Evolutionary conservation across 345 rosid genomes (phyloP).

Genomic region (Eutrema heterophyllum): DNA sequence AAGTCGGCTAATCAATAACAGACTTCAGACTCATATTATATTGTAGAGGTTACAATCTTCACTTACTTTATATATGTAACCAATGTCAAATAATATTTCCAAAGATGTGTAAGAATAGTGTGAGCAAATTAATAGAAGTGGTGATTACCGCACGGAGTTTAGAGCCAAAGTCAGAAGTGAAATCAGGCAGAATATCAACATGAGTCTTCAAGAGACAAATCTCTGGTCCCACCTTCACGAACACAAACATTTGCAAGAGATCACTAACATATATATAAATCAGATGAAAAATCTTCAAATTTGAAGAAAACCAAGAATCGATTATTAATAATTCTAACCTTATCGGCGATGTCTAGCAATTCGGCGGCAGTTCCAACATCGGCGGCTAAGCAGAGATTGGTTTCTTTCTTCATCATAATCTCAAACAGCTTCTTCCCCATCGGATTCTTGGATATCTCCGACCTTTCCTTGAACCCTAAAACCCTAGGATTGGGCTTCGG

Average conservation of each 20-base stretch:
- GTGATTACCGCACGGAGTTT: slow-evolving; percentile 66
- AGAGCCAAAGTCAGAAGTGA: slow-evolving; percentile 84
- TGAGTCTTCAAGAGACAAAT: slow-evolving; percentile 94
- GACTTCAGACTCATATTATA: not conserved
- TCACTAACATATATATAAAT: not conserved
- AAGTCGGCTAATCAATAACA: not conserved
- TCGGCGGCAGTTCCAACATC: slow-evolving; percentile 91
- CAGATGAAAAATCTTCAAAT: not conserved
- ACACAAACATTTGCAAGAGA: not conserved
- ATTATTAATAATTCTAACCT: slow-evolving; percentile 34
- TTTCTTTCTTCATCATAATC: slow-evolving; percentile 80
- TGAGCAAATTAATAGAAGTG: not conserved
- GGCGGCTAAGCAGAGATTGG: slow-evolving; percentile 90
- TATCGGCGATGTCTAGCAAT: slow-evolving; percentile 82
- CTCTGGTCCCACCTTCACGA: slow-evolving; percentile 86
- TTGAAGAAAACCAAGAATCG: no score
- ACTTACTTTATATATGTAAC: not conserved
- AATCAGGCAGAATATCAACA: slow-evolving; percentile 94
- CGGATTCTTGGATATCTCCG: slow-evolving; percentile 60
- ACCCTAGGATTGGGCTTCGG: slow-evolving; percentile 35
- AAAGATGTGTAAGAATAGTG: not conserved
- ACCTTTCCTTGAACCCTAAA: slow-evolving; percentile 61
- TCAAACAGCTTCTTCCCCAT: slow-evolving; percentile 76
- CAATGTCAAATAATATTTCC: not conserved
- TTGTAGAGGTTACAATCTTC: not conserved